phyloP scores from a whole-genome alignment of 164 flowering plant genomes.

The Brasenia schreberi region DNA sequence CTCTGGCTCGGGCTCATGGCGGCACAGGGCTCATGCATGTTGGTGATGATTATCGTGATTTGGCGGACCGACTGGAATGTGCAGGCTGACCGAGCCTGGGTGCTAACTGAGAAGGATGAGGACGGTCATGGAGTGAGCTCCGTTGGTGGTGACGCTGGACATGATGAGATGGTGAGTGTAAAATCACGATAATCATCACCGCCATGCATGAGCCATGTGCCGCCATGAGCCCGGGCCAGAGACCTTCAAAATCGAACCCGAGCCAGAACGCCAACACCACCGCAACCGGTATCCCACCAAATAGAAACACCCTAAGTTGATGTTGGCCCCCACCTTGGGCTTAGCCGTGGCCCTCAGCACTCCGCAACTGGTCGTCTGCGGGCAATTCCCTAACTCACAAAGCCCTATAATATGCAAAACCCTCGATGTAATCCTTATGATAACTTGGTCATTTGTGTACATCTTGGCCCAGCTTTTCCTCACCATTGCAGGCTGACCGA shows the following conservation, averaged over 20 bases:
- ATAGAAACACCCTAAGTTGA: conserved; percentile 62
- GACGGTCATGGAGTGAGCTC: conserved; percentile 5
- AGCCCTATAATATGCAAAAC: conserved; percentile 69
- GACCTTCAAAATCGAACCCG: conserved; percentile 43
- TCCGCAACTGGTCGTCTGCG: conserved; percentile 70
- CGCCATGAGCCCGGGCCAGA: conserved; percentile 61
- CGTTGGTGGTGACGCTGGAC: not conserved
- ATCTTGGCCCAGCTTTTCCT: conserved; percentile 48
- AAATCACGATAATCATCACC: conserved; percentile 41
- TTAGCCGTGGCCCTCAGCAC: conserved; percentile 59
- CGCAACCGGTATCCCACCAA: conserved; percentile 74
- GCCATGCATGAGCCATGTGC: conserved; percentile 48
- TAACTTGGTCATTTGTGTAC: conserved; percentile 48
- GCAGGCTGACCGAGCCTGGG: conserved; percentile 40
- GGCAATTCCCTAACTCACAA: conserved; percentile 77
- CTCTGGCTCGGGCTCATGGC: conserved; percentile 64
- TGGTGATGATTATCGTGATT: conserved; percentile 43
- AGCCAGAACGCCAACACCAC: conserved; percentile 30
- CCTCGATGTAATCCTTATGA: conserved; percentile 35
- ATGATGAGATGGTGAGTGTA: not conserved
- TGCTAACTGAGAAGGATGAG: conserved; percentile 15
- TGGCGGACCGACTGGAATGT: conserved; percentile 42
- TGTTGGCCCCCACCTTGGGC: conserved; percentile 55
- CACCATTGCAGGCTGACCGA: conserved; percentile 83
- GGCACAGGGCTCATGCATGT: conserved; percentile 45